Evolutionary conservation across 2,329 filamentous ascomycete genomes (phyloP), one percentile per base, ranked within the genome.

Genomic region (Neoscytalidium dimidiatum): DNA sequence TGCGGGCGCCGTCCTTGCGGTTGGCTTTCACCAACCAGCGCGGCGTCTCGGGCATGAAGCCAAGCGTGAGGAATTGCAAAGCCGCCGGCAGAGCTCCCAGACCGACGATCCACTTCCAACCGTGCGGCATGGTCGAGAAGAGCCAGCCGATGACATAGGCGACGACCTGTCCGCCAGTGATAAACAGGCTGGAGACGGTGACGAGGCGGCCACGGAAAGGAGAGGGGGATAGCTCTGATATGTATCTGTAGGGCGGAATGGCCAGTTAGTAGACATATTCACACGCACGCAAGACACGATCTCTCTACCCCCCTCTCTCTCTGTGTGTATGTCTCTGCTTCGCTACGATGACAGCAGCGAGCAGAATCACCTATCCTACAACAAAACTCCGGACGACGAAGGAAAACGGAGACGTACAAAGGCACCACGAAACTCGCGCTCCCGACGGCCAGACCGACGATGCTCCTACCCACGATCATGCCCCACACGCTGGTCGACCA

Each of bases 41-140:
- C 35, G 94, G 94, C 13, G 92, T 96, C 78, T 98, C 94, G 0
- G 93, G 93, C 85, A 97, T 90, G 60, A 87, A 82, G 2, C 87
- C 70, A 66, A 97, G 79, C 63, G 96, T 79, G 0, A 83, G 74
- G 4, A 87, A 85, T 75, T 97, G 94, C 3, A 93, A 64, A 0
- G 86, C 75, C 0, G 93, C 94, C 0, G 94, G 94, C 28, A 90
- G 67, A 8, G 91, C 91, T 0, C 94, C 94, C 0, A 97, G 78
- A 0, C 94, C 94, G 0, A 97, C 93, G 86, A 97, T 94, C 89
- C 91, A 96, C 57, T 92, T 84, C 94, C 94, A 98, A 1, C 90
- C 92, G 13, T 84, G 85, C 7, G 70, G 67, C n/a, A 86, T 83
- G 13, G 51, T 53, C 17, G 85, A 83, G 52, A 96, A 89, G 0